Percentiles rank a stretch among this genome's conserved stretches.
Conservation (phyloP, 805 yeast species). For the Pichia nanzhaoensis region DNA sequence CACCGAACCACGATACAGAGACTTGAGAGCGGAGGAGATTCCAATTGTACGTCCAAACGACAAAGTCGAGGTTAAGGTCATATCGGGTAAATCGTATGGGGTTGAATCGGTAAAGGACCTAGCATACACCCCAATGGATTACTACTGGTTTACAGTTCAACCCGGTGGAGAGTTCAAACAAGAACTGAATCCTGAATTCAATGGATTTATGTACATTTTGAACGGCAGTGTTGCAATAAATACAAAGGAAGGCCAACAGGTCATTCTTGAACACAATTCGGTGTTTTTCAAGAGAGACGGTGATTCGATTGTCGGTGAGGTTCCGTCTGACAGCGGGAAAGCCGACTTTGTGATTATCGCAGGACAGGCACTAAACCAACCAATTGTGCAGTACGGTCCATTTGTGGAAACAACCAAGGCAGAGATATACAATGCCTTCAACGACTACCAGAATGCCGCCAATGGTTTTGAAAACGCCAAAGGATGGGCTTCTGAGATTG, state of each 20-base stretch:
- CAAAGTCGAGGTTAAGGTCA: constrained; percentile 59
- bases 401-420: constrained; percentile 72
- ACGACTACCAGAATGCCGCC: constrained; percentile 60
- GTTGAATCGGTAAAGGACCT: constrained; percentile 65
- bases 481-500: constrained; percentile 47
- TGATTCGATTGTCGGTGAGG: constrained; percentile 47
- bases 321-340: constrained; percentile 38
- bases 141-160: constrained; percentile 56
- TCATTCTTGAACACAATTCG: constrained; percentile 40
- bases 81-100: constrained; percentile 72
- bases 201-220: constrained; percentile 62
- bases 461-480: constrained; percentile 67
- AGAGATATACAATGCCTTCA: constrained; percentile 60
- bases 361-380: constrained; percentile 68
- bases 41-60: constrained; percentile 64
- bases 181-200: constrained; percentile 51
- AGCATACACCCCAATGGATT: constrained; percentile 77
- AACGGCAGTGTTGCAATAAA: constrained; percentile 51
- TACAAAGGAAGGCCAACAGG: constrained; percentile 25
- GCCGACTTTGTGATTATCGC: constrained; percentile 70
- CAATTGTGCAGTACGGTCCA: constrained; percentile 83
- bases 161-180: constrained; percentile 64
- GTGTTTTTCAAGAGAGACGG: constrained; percentile 70
- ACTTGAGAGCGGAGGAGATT: constrained; percentile 60
- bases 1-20: constrained; percentile 70